Evolutionary conservation across 331 rosid species (phyloP).

Genomic region (Saraca asoca): DNA sequence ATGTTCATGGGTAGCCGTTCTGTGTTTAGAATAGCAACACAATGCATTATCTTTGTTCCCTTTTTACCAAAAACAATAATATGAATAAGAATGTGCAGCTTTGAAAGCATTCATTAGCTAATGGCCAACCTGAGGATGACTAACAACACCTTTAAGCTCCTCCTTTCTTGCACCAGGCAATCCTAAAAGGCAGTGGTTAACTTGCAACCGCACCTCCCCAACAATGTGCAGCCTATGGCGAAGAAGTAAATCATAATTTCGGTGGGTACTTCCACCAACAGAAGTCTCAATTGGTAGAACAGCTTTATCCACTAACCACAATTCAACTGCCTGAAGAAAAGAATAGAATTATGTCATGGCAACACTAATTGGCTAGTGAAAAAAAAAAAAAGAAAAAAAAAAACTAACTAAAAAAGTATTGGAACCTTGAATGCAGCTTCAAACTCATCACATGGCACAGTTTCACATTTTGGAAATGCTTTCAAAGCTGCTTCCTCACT

Average conservation of each 20-base stretch:
- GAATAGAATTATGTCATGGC: conserved; percentile 27
- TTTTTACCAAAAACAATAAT: conserved; percentile 18
- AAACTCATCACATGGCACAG: conserved; percentile 89
- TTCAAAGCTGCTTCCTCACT: conserved; percentile 87
- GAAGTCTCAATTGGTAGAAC: conserved; percentile 96
- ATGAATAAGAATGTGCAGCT: conserved; percentile 4
- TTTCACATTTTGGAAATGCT: conserved; percentile 80
- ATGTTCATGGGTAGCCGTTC: conserved; percentile 17
- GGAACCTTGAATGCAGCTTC: conserved; percentile 87
- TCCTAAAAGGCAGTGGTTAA: conserved; percentile 87
- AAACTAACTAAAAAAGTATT: conserved; percentile 7
- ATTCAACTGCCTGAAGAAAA: conserved; percentile 77
- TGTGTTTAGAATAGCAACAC: conserved; percentile 30
- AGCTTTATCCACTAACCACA: conserved; percentile 89
- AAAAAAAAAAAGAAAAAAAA: conserved; percentile 2
- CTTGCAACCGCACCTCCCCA: conserved; percentile 80
- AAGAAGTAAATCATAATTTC: conserved; percentile 90
- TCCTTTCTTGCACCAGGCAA: conserved; percentile 71
- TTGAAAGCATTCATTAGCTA: not conserved
- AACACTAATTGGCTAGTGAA: conserved; percentile 16
- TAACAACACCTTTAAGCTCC: conserved; percentile 66
- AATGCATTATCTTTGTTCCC: conserved; percentile 22
- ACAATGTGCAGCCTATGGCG: conserved; percentile 88
- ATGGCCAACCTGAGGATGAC: conserved; percentile 83
- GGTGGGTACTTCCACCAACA: conserved; percentile 88